phyloP scores from a whole-genome alignment of 192 early-diverging fungal species.

The Funneliformis geosporum region DNA sequence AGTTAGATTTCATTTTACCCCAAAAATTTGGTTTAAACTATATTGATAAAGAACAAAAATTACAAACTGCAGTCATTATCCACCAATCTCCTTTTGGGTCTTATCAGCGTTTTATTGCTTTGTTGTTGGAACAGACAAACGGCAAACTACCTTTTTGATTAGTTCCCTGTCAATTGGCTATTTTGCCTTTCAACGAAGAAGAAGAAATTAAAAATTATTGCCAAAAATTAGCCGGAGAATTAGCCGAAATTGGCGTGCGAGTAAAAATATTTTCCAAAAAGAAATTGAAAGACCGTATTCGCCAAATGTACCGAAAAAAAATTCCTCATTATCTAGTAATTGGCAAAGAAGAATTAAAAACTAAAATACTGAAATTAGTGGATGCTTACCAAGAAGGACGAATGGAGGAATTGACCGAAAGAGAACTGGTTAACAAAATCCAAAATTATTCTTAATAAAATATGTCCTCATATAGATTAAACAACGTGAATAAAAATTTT shows the following conservation, averaged over 20 bases:
- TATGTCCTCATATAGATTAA: no score
- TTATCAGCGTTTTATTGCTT: conserved; percentile 29
- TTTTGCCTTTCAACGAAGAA: background rate
- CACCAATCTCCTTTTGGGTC: background rate
- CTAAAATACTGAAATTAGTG: background rate
- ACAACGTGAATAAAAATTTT: no score
- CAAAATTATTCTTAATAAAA: no score
- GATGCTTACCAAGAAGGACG: background rate
- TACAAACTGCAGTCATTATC: background rate
- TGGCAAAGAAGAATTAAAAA: background rate
- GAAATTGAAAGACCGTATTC: background rate
- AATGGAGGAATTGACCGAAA: background rate
- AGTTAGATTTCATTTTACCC: no score
- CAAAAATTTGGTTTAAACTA: no score
- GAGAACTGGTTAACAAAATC: background rate
- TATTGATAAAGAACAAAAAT: no score
- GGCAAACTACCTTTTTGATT: conserved; percentile 21
- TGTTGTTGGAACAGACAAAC: conserved; percentile 13
- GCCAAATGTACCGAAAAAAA: background rate
- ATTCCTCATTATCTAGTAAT: conserved; percentile 14
- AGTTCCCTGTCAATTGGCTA: background rate
- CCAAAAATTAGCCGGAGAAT: background rate
- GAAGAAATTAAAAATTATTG: background rate
- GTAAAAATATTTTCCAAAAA: background rate
- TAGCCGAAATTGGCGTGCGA: background rate